phyloP scores from a whole-genome alignment of 805 yeast species.

The Zygosaccharomyces bisporus region DNA sequence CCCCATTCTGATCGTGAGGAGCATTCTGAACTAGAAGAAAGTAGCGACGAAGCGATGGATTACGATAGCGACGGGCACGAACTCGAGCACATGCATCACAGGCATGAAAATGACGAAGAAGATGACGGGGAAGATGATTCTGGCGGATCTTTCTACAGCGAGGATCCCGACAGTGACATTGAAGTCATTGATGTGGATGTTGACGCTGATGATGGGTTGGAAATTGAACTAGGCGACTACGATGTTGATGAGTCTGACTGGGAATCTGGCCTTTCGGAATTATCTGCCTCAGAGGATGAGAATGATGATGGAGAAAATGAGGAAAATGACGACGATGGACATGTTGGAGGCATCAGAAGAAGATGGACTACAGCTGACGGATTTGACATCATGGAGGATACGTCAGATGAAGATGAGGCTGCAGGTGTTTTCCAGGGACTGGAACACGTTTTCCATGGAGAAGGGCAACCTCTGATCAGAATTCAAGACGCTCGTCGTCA shows the following conservation, averaged over 20 bases:
- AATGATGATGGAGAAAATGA: constrained; percentile 33
- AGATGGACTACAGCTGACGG: constrained; percentile 32
- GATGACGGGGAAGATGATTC: constrained; percentile 32
- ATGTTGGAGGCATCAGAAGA: constrained; percentile 26
- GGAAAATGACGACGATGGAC: constrained; percentile 20
- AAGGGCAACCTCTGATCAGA: constrained; percentile 29
- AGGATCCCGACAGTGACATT: constrained; percentile 22
- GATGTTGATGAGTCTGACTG: constrained; percentile 37
- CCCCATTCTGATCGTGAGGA: constrained; percentile 29
- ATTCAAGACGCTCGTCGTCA: constrained; percentile 24
- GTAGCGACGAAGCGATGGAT: constrained; percentile 14
- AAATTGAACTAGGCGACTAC: constrained; percentile 35
- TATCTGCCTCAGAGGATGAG: constrained; percentile 31
- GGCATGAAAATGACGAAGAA: constrained; percentile 31
- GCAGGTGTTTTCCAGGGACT: constrained; percentile 35
- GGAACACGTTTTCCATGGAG: constrained; percentile 32
- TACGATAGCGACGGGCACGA: constrained; percentile 33
- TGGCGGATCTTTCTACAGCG: constrained; percentile 27
- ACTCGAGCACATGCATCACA: constrained; percentile 27
- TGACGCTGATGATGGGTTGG: constrained; percentile 32
- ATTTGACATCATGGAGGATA: constrained; percentile 30
- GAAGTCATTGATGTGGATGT: constrained; percentile 29
- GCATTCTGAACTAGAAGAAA: constrained; percentile 22
- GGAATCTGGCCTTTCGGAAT: constrained; percentile 37
- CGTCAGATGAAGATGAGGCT: constrained; percentile 31